A percentile compares a stretch with the other conserved stretches of the same genome.
Evolutionary conservation across 78 protist species (phyloP).

Genomic region (Neovahlkampfia damariscottae): DNA sequence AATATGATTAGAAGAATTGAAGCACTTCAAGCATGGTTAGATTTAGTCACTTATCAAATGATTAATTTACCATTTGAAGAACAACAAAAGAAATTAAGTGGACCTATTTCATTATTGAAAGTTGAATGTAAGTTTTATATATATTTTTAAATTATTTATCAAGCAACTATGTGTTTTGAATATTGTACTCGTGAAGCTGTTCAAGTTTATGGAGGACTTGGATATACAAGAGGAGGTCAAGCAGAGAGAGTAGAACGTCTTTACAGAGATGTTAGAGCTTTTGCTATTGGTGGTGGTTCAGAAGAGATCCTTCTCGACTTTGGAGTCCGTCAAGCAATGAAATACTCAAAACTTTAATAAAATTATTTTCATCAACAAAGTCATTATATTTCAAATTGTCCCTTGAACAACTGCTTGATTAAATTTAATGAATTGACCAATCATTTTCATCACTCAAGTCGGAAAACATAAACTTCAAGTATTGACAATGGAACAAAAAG

Average conservation of each 20-base stretch:
- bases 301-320: conserved; percentile 37
- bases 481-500: too few relatives aligned
- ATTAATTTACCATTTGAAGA: not conserved
- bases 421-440: too few relatives aligned
- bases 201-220: conserved; percentile 38
- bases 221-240: conserved; percentile 25
- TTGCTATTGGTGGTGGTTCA: conserved; percentile 34
- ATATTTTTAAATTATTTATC: too few relatives aligned
- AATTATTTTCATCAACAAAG: too few relatives aligned
- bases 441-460: too few relatives aligned
- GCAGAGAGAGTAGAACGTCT: conserved; percentile 37
- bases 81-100: conserved; percentile 17
- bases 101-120: conserved; percentile 33
- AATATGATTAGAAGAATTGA: conserved; percentile 32
- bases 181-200: conserved; percentile 36
- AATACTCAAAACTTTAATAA: not conserved
- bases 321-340: conserved; percentile 21
- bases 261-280: conserved; percentile 37
- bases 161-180: conserved; percentile 33
- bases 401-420: too few relatives aligned
- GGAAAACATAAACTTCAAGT: too few relatives aligned
- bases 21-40: conserved; percentile 32
- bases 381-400: too few relatives aligned
- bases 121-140: too few relatives aligned
- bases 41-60: conserved; percentile 27